Percentiles rank a stretch among this genome's conserved stretches.
phyloP scores from a whole-genome alignment of 306 rosid genomes.

The Trifolium pratense region DNA sequence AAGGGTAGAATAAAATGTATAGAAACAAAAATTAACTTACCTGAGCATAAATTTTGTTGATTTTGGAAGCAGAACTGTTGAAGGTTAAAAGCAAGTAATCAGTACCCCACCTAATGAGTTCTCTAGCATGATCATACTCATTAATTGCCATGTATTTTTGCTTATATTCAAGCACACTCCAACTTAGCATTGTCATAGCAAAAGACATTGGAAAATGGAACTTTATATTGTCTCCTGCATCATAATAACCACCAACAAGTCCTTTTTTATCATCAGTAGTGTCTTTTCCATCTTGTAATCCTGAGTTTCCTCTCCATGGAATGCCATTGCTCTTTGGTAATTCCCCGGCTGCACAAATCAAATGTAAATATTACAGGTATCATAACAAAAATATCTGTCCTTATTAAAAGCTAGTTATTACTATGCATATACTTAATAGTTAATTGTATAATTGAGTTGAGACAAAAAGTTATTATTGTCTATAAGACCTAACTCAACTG shows the following conservation, averaged over 20 bases:
- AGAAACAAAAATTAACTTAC: slow-evolving; percentile 7
- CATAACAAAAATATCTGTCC: too few relatives aligned
- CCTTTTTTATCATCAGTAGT: slow-evolving; percentile 42
- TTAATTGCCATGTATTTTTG: slow-evolving; percentile 41
- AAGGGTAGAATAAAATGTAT: too few relatives aligned
- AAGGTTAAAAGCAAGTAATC: slow-evolving; percentile 74
- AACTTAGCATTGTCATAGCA: slow-evolving; percentile 57
- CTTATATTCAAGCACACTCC: slow-evolving; percentile 56
- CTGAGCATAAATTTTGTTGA: slow-evolving; percentile 58
- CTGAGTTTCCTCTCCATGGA: slow-evolving; percentile 53
- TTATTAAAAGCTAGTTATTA: too few relatives aligned
- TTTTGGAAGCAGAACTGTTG: slow-evolving; percentile 63
- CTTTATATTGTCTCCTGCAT: slow-evolving; percentile 51
- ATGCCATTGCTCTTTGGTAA: slow-evolving; percentile 46
- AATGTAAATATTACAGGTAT: neutral
- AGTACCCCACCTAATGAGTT: slow-evolving; percentile 56
- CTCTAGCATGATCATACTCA: slow-evolving; percentile 45
- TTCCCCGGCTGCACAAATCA: slow-evolving; percentile 49
- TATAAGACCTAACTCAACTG: too few relatives aligned
- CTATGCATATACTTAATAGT: too few relatives aligned
- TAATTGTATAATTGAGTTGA: too few relatives aligned
- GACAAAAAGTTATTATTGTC: too few relatives aligned
- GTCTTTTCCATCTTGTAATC: slow-evolving; percentile 45
- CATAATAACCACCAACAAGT: slow-evolving; percentile 53
- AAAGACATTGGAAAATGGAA: slow-evolving; percentile 54